Evolutionary conservation across 768 basidiomycete genomes (phyloP).

Genomic region (Termitomyces bulborhizus): DNA sequence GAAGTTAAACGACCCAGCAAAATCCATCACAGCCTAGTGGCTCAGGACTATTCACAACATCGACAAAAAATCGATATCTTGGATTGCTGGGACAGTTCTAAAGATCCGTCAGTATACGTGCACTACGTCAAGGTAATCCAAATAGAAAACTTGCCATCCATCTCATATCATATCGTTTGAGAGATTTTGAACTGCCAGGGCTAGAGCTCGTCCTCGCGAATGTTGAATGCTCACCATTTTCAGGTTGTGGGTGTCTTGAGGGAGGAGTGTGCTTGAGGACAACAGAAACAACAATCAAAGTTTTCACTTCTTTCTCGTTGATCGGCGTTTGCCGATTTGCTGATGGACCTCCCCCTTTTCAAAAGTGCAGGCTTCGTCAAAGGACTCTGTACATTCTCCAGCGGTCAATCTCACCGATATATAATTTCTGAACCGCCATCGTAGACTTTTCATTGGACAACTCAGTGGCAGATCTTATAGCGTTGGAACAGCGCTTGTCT

Average conservation of each 20-base stretch:
- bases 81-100: constrained; percentile 21
- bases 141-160: constrained; percentile 45
- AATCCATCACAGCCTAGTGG: constrained; percentile 31
- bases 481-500: no score
- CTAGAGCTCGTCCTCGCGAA: constrained; percentile 32
- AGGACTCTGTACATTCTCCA: no score
- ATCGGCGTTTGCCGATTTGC: background rate
- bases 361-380: no score
- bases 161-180: constrained; percentile 21
- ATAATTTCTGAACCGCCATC: no score
- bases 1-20: constrained; percentile 27
- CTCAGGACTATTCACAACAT: constrained; percentile 28
- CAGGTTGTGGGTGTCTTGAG: constrained; percentile 30
- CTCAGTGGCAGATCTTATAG: no score
- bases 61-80: constrained; percentile 12
- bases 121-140: constrained; percentile 27
- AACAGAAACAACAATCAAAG: background rate
- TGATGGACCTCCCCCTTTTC: no score
- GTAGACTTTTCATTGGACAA: no score
- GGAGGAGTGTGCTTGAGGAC: constrained; percentile 1
- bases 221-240: constrained; percentile 46
- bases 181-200: constrained; percentile 29
- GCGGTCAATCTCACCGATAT: no score
- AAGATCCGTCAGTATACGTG: background rate
- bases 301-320: background rate